phyloP scores from a whole-genome alignment of 2,329 filamentous ascomycete species.

The Beauveria scarabaeidicola region DNA sequence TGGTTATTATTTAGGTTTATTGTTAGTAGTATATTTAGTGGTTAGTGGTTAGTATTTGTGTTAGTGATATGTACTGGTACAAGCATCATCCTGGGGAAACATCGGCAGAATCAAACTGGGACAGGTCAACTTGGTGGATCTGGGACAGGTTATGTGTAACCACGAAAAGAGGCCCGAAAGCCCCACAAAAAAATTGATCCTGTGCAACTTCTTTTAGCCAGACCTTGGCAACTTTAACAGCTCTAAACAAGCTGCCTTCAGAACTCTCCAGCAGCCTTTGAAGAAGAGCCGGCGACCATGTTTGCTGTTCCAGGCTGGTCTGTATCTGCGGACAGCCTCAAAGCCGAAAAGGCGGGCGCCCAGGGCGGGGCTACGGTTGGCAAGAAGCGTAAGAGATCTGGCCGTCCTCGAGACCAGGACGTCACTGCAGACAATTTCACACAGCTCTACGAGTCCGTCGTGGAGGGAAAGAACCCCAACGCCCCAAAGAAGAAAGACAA shows the following conservation, averaged over 20 bases:
- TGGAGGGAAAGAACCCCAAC: slow-evolving; percentile 54
- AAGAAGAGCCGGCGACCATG: slow-evolving; percentile 41
- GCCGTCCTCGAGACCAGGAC: slow-evolving; percentile 23
- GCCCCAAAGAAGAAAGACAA: slow-evolving; percentile 17
- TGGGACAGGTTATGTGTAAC: background rate
- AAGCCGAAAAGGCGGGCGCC: slow-evolving; percentile 49
- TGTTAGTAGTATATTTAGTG: no score
- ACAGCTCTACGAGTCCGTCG: slow-evolving; percentile 69
- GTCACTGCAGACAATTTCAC: slow-evolving; percentile 65
- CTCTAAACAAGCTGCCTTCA: background rate
- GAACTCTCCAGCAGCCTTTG: slow-evolving; percentile 1
- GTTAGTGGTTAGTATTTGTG: no score
- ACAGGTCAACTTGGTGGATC: no score
- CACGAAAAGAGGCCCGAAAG: slow-evolving; percentile 6
- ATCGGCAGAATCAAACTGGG: no score
- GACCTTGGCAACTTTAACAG: background rate
- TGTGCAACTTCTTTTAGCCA: slow-evolving; percentile 5
- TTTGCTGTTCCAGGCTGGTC: slow-evolving; percentile 94
- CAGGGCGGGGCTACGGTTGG: slow-evolving; percentile 35
- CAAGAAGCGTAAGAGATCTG: slow-evolving; percentile 49
- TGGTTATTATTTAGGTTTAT: no score
- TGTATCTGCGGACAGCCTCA: slow-evolving; percentile 62
- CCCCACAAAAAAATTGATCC: slow-evolving; percentile 10
- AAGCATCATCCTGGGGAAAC: no score
- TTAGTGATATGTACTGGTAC: no score